A percentile compares a stretch with the other conserved stretches of the same genome.
These are phyloP conservation scores for Tolypocladium tropicale DNA, from an alignment of 2,329 filamentous ascomycete species.

Conservation along the genomic window DNA sequence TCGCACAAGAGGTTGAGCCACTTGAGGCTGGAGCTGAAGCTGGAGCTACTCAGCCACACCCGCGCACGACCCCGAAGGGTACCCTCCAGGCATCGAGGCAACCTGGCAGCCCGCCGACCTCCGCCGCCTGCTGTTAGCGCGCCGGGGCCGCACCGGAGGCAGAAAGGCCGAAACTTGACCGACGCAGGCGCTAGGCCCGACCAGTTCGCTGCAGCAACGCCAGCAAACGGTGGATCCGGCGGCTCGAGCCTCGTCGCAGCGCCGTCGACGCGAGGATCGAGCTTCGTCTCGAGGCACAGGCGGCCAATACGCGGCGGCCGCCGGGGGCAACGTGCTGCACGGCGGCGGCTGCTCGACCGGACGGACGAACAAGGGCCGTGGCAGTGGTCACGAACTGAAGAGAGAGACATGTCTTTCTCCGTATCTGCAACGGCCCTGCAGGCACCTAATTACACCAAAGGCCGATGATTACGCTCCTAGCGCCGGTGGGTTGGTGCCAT, in stretches of 20 bases:
- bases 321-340: background rate
- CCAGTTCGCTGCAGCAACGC: background rate
- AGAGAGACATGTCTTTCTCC: background rate
- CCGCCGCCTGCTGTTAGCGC: background rate
- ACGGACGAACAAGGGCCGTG: background rate
- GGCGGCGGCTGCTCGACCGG: background rate
- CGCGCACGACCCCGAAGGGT: no score
- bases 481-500: background rate
- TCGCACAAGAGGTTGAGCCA: background rate
- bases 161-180: background rate
- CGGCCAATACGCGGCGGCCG: background rate
- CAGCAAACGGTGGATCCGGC: background rate
- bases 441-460: no score
- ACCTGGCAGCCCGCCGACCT: background rate
- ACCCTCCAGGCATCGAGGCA: no score
- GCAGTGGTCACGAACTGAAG: background rate
- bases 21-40: background rate
- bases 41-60: background rate
- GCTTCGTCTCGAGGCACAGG: background rate
- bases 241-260: background rate
- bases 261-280: no score
- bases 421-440: background rate
- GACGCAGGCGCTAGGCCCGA: background rate
- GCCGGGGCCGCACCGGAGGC: background rate
- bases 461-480: background rate